These are phyloP conservation scores for Ganoderma boninense DNA, from an alignment of 1,284 basidiomycete genomes.

Conservation along the genomic window DNA sequence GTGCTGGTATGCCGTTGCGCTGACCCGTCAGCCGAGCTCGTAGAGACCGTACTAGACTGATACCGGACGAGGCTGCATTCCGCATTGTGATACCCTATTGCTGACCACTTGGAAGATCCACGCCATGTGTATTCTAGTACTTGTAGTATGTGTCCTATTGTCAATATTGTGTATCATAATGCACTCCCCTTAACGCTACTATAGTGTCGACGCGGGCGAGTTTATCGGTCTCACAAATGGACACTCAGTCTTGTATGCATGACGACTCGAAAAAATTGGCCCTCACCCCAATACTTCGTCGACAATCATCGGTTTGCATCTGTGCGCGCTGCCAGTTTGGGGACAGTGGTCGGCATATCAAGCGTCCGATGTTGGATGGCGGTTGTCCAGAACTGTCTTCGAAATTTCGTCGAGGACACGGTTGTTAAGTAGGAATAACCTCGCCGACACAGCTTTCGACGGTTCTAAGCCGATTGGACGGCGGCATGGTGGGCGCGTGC, in stretches of 20 bases:
- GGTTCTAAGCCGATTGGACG: too few species aligned
- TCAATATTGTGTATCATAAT: conserved; percentile 4
- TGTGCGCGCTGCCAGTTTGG: neutral
- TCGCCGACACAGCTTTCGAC: neutral
- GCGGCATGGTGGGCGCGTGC: too few species aligned
- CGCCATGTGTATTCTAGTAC: conserved; percentile 25
- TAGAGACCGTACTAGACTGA: conserved; percentile 16
- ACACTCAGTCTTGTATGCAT: neutral
- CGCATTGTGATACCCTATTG: conserved; percentile 27
- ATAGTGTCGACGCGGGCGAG: neutral
- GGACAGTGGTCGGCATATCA: neutral
- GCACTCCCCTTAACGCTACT: neutral
- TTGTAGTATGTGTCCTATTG: conserved; percentile 15
- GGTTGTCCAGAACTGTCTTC: neutral
- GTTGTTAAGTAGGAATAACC: neutral
- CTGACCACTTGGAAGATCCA: conserved; percentile 13
- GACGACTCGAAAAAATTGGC: neutral
- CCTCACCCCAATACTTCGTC: neutral
- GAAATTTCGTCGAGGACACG: neutral
- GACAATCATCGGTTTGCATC: neutral
- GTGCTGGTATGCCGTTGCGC: neutral
- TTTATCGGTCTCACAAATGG: neutral
- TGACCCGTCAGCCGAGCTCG: neutral
- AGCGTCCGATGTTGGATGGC: neutral
- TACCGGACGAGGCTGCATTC: conserved; percentile 14